Evolutionary conservation across 2,329 filamentous ascomycete species (phyloP), one percentile per base, ranked within the genome.

Genomic region (Fusarium camptoceras): DNA sequence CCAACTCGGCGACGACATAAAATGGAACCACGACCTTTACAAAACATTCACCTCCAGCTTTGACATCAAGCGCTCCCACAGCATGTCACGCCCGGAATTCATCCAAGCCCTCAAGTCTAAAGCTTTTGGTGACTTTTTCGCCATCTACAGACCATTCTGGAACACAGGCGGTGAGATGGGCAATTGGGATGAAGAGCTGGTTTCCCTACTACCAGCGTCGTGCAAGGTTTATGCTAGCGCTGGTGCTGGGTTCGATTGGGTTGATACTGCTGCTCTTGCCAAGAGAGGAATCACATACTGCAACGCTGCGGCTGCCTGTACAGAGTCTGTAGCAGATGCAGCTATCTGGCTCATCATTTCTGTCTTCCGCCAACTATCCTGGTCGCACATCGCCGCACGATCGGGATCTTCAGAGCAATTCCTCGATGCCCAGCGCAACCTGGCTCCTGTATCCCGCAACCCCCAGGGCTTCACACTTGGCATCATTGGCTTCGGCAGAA

Each of bases 271-370:
- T 12, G 28, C 61, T 8, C 59, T 75, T 16, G 73, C 73, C 16
- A 72, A 64, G 43, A 63, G 66, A 68, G 73, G 73, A 6, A 55
- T 75, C n/a, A 66, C 72, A 11, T 75, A 75, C 37, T 75, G 73
- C 43, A 75, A 75, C 8, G 73, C 73, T 5, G 73, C 73, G 4
- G 73, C 73, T 0, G 73, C 73, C 4, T 75, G 73, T n/a, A 74
- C 73, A 27, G 73, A 75, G 8, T 75, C 73, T 1, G 73, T 75
- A 6, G 73, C 73, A 1, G 73, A 75, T 3, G 73, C 68, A 2
- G 73, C 73, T 42, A 75, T 75, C 37, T 75, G 73, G 73, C 68
- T 75, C 14, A 75, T 75, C 49, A 75, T 75, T 49, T 75, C 73
- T 2, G 73, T 75, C 16, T 75, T 75, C 56, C 73, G 73, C 2